Base-by-base conservation (phyloP, 1,139 yeast genomes). In the Kodamaea sp. region DNA sequence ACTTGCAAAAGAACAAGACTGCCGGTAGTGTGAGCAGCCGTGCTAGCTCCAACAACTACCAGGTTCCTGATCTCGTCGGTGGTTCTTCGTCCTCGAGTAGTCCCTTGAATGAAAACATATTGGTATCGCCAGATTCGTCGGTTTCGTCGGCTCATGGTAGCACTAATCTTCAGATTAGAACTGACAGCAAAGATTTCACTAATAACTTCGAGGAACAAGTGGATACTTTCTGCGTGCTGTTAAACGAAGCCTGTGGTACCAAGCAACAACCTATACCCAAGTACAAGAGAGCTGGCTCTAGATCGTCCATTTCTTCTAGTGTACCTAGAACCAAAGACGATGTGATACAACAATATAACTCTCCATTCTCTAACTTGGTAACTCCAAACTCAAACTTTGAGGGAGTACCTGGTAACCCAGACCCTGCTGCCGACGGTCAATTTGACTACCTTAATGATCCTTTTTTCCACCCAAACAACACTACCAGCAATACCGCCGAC, bases 241-340 rank as follows among this genome's bases (percentile, higher is more conserved):
- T 90, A 48, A 76, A 77, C 43, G 75, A 80, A 55, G 97, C 90
- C 1, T 90, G 97, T 59, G 97, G 96, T 12, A 82, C 82, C n/a
- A 80, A 70, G 52, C 69, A 69, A 19, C 63, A 75, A 41, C 95
- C 95, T 3, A 58, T 81, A 7, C 95, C 96, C 7, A 74, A 76
- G 51, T 57, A 47, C 42, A 48, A 59, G 37, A 42, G 55, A 31
- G 32, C 34, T 43, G 39, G 47, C 47, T 28, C 52, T 46, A 35
- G 39, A 24, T 24, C 31, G 29, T 29, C 41, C 3, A 22, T 23
- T 9, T 11, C 39, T 20, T 32, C 42, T 7, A 24, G 19, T 8
- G n/a, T 28, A 4, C 13, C 37, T 13, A 22, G 18, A 15, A 15
- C 31, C 23, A 25, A 32, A 7, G 37, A 35, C n/a, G 31, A 39